Evolutionary conservation across 441 rosid genomes (phyloP).

Genomic region (Croton laevigatus): DNA sequence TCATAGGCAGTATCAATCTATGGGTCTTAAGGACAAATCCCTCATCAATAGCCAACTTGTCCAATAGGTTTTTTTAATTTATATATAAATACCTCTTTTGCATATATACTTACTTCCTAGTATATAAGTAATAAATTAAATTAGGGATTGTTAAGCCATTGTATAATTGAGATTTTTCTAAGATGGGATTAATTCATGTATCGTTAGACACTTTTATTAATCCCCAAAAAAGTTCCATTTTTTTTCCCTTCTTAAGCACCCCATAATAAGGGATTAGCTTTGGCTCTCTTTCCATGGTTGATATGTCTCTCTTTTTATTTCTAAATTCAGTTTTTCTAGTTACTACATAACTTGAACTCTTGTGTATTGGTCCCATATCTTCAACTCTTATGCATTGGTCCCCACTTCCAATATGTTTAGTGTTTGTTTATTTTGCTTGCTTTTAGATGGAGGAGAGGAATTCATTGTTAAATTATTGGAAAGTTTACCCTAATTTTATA

Average conservation of each 20-base stretch:
- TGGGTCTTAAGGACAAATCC: slow-evolving; percentile 8
- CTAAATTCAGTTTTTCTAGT: background rate
- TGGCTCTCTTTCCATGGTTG: slow-evolving; percentile 17
- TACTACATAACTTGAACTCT: background rate
- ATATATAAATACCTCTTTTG: too few relatives aligned
- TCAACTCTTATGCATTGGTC: background rate
- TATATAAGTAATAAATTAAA: background rate
- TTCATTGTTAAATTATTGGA: slow-evolving; percentile 5
- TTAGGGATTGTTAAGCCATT: background rate
- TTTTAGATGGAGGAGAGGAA: background rate
- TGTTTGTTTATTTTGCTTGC: background rate
- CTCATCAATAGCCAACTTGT: slow-evolving; percentile 8
- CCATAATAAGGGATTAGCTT: slow-evolving; percentile 6
- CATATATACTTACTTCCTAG: background rate
- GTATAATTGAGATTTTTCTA: background rate
- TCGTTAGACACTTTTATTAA: background rate
- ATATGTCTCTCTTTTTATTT: slow-evolving; percentile 6
- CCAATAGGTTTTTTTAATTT: background rate
- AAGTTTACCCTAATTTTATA: background rate
- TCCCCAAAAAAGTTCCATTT: slow-evolving; percentile 3
- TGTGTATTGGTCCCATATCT: background rate
- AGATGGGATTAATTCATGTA: background rate
- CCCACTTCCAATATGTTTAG: background rate
- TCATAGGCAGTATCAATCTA: background rate
- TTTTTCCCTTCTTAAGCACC: slow-evolving; percentile 1